These are phyloP conservation scores for Pholiota microspora DNA, from an alignment of 768 basidiomycete genomes.

Conservation along the genomic window DNA sequence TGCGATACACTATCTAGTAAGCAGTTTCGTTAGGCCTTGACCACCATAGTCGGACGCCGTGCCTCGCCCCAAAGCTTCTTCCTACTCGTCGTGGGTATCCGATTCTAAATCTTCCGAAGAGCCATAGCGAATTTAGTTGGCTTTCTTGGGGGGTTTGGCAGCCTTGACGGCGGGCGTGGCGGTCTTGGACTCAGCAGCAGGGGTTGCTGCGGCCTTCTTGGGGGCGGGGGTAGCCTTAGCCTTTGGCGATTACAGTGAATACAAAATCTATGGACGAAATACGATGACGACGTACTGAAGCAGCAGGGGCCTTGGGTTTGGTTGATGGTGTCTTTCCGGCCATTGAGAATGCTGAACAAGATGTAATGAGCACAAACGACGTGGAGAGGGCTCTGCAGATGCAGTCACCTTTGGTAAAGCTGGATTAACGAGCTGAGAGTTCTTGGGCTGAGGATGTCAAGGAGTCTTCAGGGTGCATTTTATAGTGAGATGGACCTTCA, in stretches of 20 bases:
- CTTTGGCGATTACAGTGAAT: no score
- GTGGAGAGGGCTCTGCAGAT: not conserved
- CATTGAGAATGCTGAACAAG: slow-evolving; percentile 14
- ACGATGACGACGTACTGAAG: slow-evolving; percentile 8
- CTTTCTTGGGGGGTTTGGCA: slow-evolving; percentile 7
- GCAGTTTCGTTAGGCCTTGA: not conserved
- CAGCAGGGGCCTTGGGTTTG: slow-evolving; percentile 17
- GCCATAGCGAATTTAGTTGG: not conserved
- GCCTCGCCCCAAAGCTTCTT: not conserved
- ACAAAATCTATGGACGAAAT: no score
- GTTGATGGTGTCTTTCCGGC: slow-evolving; percentile 21
- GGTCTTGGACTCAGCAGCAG: slow-evolving; percentile 19
- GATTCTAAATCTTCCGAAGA: slow-evolving; percentile 9
- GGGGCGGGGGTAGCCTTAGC: slow-evolving; percentile 16
- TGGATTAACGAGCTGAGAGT: slow-evolving; percentile 2
- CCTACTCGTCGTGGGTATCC: not conserved
- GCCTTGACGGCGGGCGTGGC: slow-evolving; percentile 6
- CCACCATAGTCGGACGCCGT: not conserved
- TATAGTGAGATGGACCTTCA: slow-evolving; percentile 15
- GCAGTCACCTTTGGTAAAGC: slow-evolving; percentile 7
- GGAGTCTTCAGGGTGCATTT: slow-evolving; percentile 3
- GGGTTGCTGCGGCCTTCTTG: slow-evolving; percentile 14
- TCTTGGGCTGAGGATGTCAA: slow-evolving; percentile 7
- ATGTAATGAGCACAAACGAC: not conserved
- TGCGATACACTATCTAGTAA: not conserved